phyloP scores from a whole-genome alignment of 805 yeast species.

The Metschnikowia chrysomelidarum region DNA sequence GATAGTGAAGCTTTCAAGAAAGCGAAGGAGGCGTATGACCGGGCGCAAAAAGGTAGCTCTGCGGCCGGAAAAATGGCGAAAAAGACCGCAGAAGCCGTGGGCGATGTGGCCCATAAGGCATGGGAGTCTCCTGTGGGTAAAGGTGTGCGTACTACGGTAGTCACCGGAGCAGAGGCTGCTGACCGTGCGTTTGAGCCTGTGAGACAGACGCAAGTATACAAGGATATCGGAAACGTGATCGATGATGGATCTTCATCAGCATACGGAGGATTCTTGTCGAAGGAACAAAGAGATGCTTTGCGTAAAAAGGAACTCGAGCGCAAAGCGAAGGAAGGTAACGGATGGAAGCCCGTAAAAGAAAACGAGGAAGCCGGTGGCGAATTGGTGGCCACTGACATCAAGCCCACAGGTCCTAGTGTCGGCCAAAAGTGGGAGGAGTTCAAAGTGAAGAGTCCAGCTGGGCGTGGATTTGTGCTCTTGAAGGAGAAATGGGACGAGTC shows the following conservation, averaged over 20 bases:
- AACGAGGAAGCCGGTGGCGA: conserved; percentile 82
- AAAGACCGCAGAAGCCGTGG: conserved; percentile 92
- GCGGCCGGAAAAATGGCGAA: conserved; percentile 72
- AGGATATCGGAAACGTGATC: conserved; percentile 82
- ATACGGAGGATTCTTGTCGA: conserved; percentile 89
- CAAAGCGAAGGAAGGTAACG: conserved; percentile 56
- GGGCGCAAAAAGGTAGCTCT: conserved; percentile 70
- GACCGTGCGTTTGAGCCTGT: conserved; percentile 92
- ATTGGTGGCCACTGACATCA: conserved; percentile 76
- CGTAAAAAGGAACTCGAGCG: conserved; percentile 51
- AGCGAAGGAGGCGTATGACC: conserved; percentile 89
- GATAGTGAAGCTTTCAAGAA: conserved; percentile 91
- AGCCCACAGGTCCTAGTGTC: conserved; percentile 66
- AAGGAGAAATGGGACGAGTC: conserved; percentile 86
- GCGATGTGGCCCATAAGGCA: conserved; percentile 82
- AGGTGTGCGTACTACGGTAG: conserved; percentile 83
- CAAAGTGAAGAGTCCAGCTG: conserved; percentile 65
- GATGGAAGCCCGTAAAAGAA: conserved; percentile 67
- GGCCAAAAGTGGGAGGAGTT: conserved; percentile 66
- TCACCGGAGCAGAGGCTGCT: conserved; percentile 77
- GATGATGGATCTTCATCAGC: conserved; percentile 87
- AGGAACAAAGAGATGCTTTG: conserved; percentile 74
- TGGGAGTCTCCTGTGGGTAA: conserved; percentile 96
- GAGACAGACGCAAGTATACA: conserved; percentile 83
- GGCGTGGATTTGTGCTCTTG: conserved; percentile 58